Evolutionary conservation across 306 rosid genomes (phyloP).

Genomic region (Canavalia ensiformis): DNA sequence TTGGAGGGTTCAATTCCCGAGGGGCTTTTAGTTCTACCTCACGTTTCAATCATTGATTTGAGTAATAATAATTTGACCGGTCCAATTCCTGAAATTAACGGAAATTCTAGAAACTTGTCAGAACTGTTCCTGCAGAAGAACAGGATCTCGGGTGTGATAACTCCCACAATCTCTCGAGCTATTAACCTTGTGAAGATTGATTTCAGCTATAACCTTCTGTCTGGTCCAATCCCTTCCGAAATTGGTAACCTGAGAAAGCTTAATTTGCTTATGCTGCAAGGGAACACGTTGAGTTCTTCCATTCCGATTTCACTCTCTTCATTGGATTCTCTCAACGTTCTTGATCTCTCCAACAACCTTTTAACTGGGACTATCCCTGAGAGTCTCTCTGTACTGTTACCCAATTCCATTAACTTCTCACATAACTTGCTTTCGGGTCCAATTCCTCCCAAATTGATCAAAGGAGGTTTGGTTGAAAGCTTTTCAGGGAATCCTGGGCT

Average conservation of each 20-base stretch:
- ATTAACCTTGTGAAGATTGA: constrained; percentile 81
- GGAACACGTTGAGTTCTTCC: constrained; percentile 75
- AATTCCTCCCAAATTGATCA: constrained; percentile 75
- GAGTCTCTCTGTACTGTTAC: constrained; percentile 72
- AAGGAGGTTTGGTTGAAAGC: constrained; percentile 90
- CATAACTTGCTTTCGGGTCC: constrained; percentile 87
- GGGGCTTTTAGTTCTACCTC: constrained; percentile 75
- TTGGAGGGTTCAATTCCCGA: constrained; percentile 77
- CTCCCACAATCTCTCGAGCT: constrained; percentile 76
- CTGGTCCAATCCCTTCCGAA: constrained; percentile 85
- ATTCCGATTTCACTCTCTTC: constrained; percentile 80
- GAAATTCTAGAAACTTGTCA: constrained; percentile 74
- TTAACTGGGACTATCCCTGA: constrained; percentile 90
- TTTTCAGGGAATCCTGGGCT: constrained; percentile 85
- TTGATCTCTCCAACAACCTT: constrained; percentile 86
- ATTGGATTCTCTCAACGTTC: constrained; percentile 82
- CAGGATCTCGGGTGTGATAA: constrained; percentile 76
- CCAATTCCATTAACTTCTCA: constrained; percentile 90
- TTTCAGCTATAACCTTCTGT: constrained; percentile 77
- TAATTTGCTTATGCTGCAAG: constrained; percentile 80
- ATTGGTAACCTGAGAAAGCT: constrained; percentile 78
- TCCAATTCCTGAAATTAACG: constrained; percentile 61
- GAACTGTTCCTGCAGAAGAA: constrained; percentile 87
- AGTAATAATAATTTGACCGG: constrained; percentile 75
- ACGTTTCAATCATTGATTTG: constrained; percentile 83